These are phyloP conservation scores for Dioscorea zingiberensis DNA, from an alignment of 106 monocot genomes.

Conservation along the genomic window DNA sequence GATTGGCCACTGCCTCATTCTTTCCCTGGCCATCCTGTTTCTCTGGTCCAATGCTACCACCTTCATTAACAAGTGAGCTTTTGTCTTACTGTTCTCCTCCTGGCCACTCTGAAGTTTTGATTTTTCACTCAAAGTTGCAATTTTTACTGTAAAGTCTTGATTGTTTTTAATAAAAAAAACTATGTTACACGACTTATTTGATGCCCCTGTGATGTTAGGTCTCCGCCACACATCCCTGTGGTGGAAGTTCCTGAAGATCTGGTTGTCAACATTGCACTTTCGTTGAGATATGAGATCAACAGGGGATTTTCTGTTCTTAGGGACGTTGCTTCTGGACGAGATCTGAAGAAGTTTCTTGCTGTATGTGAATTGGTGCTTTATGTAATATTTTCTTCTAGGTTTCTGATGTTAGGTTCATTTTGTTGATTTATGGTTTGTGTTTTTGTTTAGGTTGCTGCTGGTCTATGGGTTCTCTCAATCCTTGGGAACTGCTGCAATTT, in stretches of 20 bases:
- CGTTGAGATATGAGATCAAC: constrained; percentile 61
- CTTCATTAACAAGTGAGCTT: constrained; percentile 71
- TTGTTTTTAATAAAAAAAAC: no score
- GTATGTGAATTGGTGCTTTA: constrained; percentile 32
- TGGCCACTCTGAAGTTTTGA: background rate
- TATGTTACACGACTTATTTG: background rate
- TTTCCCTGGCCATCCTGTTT: constrained; percentile 43
- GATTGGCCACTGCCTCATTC: constrained; percentile 43
- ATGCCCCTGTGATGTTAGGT: constrained; percentile 18
- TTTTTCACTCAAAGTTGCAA: background rate
- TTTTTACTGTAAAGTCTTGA: background rate
- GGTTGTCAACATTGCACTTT: constrained; percentile 36
- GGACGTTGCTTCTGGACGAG: constrained; percentile 56
- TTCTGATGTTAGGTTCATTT: no score
- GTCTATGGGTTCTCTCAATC: constrained; percentile 71
- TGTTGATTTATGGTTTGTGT: no score
- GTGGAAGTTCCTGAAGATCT: constrained; percentile 66
- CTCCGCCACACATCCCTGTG: constrained; percentile 63
- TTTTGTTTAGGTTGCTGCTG: constrained; percentile 62
- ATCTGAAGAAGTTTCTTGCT: constrained; percentile 68
- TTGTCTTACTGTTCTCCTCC: background rate
- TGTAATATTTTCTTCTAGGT: no score
- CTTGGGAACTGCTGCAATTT: constrained; percentile 73
- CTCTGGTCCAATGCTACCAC: constrained; percentile 70
- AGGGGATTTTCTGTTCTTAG: constrained; percentile 34